Percentiles rank a stretch among this genome's conserved stretches.
phyloP scores from a whole-genome alignment of 495 filamentous ascomycete species.

The Neurospora sp. region DNA sequence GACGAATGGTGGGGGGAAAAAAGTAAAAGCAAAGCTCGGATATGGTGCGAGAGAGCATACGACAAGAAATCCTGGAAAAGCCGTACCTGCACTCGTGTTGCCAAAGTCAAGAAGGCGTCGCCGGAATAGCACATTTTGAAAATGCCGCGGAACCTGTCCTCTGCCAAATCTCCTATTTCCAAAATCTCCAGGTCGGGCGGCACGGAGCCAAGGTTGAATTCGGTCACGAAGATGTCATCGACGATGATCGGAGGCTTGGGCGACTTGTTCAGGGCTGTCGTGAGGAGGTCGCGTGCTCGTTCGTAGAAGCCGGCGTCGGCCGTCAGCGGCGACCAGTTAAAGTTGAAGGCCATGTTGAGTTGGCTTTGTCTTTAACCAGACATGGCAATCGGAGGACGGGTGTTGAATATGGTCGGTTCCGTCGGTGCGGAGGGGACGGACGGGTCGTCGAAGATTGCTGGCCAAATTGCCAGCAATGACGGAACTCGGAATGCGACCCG shows the following conservation, averaged over 20 bases:
- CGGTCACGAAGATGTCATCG: slow-evolving; percentile 97
- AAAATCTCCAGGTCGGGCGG: slow-evolving; percentile 92
- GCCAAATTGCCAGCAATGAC: background rate
- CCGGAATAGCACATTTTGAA: slow-evolving; percentile 98
- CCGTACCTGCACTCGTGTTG: slow-evolving; percentile 80
- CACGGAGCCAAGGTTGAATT: slow-evolving; percentile 87
- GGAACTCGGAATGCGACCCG: background rate
- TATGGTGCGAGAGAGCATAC: background rate
- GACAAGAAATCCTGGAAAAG: slow-evolving; percentile 7
- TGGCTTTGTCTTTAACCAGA: slow-evolving; percentile 21
- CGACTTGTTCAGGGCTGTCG: slow-evolving; percentile 91
- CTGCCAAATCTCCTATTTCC: slow-evolving; percentile 92
- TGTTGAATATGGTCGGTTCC: background rate
- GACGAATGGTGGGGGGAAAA: slow-evolving; percentile 1
- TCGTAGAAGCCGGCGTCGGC: slow-evolving; percentile 85
- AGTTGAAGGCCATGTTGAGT: slow-evolving; percentile 92
- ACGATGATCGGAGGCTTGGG: slow-evolving; percentile 98
- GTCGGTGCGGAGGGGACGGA: background rate
- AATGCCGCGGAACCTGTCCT: slow-evolving; percentile 94
- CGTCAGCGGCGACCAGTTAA: slow-evolving; percentile 99
- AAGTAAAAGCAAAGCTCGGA: background rate
- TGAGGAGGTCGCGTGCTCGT: slow-evolving; percentile 87
- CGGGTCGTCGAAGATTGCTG: background rate
- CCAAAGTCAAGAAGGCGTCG: slow-evolving; percentile 87
- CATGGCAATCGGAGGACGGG: slow-evolving; percentile 17